Percentiles rank a stretch among this genome's conserved stretches.
Conservation (phyloP, 495 filamentous ascomycete species). For the Symbiotaphrina buchneri region DNA sequence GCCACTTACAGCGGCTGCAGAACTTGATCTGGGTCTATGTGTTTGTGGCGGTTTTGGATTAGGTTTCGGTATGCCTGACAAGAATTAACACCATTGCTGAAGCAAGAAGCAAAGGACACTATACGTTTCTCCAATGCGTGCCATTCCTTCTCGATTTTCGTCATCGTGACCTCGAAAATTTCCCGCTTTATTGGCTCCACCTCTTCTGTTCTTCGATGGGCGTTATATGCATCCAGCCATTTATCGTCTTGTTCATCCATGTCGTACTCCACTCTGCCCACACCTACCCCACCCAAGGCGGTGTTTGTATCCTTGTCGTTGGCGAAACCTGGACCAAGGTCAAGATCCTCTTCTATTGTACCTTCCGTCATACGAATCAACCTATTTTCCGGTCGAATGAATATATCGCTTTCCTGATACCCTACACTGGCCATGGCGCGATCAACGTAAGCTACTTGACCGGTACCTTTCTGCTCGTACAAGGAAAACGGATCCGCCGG, state of each 20-base stretch:
- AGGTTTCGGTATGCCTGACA: slow-evolving; percentile 57
- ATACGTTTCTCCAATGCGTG: slow-evolving; percentile 74
- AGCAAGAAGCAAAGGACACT: too few species aligned
- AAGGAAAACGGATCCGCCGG: slow-evolving; percentile 33
- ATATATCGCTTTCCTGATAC: slow-evolving; percentile 85
- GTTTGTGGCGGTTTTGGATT: slow-evolving; percentile 91
- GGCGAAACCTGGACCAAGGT: slow-evolving; percentile 31
- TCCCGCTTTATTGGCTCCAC: slow-evolving; percentile 72
- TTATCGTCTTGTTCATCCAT: slow-evolving; percentile 99
- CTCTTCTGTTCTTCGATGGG: slow-evolving; percentile 42
- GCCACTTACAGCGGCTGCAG: slow-evolving; percentile 77
- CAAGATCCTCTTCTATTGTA: slow-evolving; percentile 65
- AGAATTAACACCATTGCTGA: not conserved
- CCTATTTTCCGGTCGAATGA: slow-evolving; percentile 48
- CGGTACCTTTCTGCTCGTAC: slow-evolving; percentile 35
- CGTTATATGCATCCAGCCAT: slow-evolving; percentile 77
- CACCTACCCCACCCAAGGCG: slow-evolving; percentile 15
- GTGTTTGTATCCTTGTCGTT: slow-evolving; percentile 37
- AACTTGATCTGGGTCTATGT: slow-evolving; percentile 73
- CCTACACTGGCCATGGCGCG: slow-evolving; percentile 83
- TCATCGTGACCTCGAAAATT: slow-evolving; percentile 92
- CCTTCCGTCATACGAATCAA: slow-evolving; percentile 60
- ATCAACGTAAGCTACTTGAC: slow-evolving; percentile 54
- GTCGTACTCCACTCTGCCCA: slow-evolving; percentile 86
- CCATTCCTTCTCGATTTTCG: slow-evolving; percentile 98